Base-by-base conservation (phyloP, 2,329 filamentous ascomycete genomes). In the Fusarium sp. region DNA sequence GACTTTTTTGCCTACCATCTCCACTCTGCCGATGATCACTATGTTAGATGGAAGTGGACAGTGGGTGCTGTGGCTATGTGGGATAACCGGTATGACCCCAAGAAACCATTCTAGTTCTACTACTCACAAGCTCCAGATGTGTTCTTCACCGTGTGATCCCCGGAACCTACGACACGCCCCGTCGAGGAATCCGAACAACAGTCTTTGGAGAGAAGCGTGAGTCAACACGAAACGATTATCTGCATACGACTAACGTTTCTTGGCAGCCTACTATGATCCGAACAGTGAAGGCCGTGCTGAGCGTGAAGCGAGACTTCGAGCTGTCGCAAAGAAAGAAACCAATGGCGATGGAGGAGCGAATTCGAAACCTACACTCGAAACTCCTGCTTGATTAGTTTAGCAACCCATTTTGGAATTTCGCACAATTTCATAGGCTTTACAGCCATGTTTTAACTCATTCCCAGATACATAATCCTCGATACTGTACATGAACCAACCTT, bases 61-160 rank as follows among this genome's bases (percentile, higher is more conserved):
- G 84, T 85, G 8, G 86, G 86, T 1, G 85, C 83, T 33, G 84
- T 88, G 6, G 86, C 86, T 1, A 85, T 88, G 78, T 88, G 86
- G 86, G 87, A 88, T 64, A 88, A 88, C 70, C 54, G 74, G 64
- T 70, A 52, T 25, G 63, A 33, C 20, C 3, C 35, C 27, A 29
- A 29, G 47, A 31, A 20, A 20, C 47, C 5, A 14, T 20, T 31
- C 10, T 20, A 20, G 11, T 20, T 54, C 18, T 31, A 29, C 2
- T 31, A 31, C 38, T 68, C 8, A 66, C 35, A 5, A 13, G 20
- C 27, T 9, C 16, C 5, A 70, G 29, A 25, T 66, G 36, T 14
- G 65, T 69, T 16, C 54, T 69, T 29, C 66, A 73, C 35, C 72
- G 66, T 10, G 69, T 75, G 9, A 73, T 75, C 9, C 68, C 65